phyloP scores from a whole-genome alignment of 2,329 filamentous ascomycete species.

The Colletotrichum orchidophilum region DNA sequence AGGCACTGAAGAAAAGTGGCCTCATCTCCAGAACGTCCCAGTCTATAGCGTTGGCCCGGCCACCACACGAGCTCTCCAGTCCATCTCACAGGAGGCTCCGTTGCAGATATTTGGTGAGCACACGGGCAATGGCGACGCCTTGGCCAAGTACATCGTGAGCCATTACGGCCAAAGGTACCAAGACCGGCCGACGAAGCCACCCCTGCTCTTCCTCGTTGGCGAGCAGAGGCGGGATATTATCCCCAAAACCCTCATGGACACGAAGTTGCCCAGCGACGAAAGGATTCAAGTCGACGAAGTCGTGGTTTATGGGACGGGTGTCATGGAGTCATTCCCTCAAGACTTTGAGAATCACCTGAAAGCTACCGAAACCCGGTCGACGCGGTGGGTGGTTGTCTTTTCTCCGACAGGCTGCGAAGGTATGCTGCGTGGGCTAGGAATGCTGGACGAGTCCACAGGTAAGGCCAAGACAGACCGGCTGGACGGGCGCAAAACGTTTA shows the following conservation, averaged over 20 bases:
- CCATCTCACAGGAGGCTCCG: slow-evolving; percentile 58
- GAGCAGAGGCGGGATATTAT: slow-evolving; percentile 92
- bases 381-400: slow-evolving; percentile 81
- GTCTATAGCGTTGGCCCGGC: slow-evolving; percentile 85
- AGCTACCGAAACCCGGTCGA: slow-evolving; percentile 48
- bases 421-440: slow-evolving; percentile 63
- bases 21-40: slow-evolving; percentile 64
- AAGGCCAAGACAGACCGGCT: slow-evolving; percentile 43
- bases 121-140: slow-evolving; percentile 83
- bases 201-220: slow-evolving; percentile 87
- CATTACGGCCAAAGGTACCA: slow-evolving; percentile 73
- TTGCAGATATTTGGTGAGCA: slow-evolving; percentile 79
- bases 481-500: slow-evolving; percentile 59
- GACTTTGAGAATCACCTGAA: slow-evolving; percentile 68
- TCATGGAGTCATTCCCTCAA: slow-evolving; percentile 79
- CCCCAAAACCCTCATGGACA: slow-evolving; percentile 77
- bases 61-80: slow-evolving; percentile 77
- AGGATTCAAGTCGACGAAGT: slow-evolving; percentile 79
- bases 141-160: slow-evolving; percentile 80
- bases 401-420: slow-evolving; percentile 72
- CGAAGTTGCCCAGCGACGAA: slow-evolving; percentile 54
- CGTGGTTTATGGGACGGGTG: slow-evolving; percentile 86
- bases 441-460: slow-evolving; percentile 58
- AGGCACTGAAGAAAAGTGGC: slow-evolving; percentile 50
- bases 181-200: slow-evolving; percentile 57